Base-by-base conservation (phyloP, 176 grass and related monocot species). In the Areca catechu region DNA sequence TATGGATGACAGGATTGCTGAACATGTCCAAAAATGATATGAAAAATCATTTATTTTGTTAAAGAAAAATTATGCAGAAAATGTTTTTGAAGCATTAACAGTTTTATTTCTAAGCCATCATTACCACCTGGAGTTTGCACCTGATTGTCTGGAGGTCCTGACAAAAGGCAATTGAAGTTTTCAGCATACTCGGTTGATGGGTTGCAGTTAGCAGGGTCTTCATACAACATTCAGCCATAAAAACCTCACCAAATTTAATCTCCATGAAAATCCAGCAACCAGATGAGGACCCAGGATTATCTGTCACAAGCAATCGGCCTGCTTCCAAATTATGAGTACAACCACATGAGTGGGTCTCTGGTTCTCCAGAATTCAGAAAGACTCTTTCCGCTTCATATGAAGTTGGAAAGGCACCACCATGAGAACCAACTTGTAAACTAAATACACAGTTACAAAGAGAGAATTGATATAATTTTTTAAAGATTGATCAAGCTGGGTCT, bases 211-310 rank as follows among this genome's bases (percentile, higher is more conserved):
- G 57, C 69, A 61, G 68, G 43, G 28, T 71, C n/a, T 86, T 78
- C 43, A 83, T 76, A 54, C 43, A 66, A 47, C 63, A 69, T 48
- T 86, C 76, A 47, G 68, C 79, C 72, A 83, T 58, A 71, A 74
- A 84, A 87, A 93, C 20, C 53, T 82, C 77, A 3, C 76, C 56
- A 71, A 93, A 66, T 71, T 87, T 80, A 69, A 87, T 65, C 66
- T 64, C 61, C 70, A 63, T 16, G 57, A 80, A 19, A 64, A 82
- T 77, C 65, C 76, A 85, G 49, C 14, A 73, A 59, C 50, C 54
- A 72, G 51, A 63, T 53, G 54, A 43, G 72, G 68, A 60, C 65
- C 24, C 49, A 63, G 28, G 73, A 60, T 27, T 28, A 63, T 28
- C 47, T 48, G 19, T 63, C 43, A 15, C 34, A 63, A 48, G 60